Evolutionary conservation across 2,329 filamentous ascomycete genomes (phyloP), one percentile per base, ranked within the genome.

Genomic region (Alternaria brassicicola): DNA sequence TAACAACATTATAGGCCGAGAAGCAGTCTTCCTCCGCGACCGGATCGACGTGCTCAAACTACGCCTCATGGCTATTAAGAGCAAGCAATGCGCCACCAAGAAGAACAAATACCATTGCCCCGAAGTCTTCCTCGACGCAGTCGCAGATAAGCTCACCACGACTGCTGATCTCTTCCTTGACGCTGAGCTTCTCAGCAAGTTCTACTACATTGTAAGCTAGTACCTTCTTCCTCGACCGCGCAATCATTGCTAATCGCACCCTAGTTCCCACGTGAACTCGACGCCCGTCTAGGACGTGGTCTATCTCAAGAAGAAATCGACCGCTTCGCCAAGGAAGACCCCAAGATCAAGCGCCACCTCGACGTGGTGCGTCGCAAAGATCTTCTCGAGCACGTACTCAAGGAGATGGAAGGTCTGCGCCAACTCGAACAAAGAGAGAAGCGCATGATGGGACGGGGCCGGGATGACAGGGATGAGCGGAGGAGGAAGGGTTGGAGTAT

Each of bases 161-260:
- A 99, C 95, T 0, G 94, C 95, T 2, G 95, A 99, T 8, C 86
- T 99, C 0, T 99, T 99, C 83, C 85, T 99, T 28, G 97, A 99
- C 72, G 95, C 98, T 10, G 96, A 99, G 80, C 85, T 99, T 19
- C 86, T 99, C 17, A 94, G 91, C 2, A 96, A 99, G 73, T 99
- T 98, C 76, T 97, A 97, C 81, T 97, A 97, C 80, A 93, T 95
- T 74, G 76, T 78, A 70, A 64, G 74, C 6, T 28, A 25, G 10
- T 15, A 15, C 10, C 17, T 7, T 5, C n/a, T 15, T 19, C 7
- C 25, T 35, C 8, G 12, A 2, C 6, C 12, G 17, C 19, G 19
- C 6, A 15, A n/a, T 13, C 19, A 9, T 13, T 6, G 7, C 39
- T 52, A 9, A 48, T 17, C 23, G 6, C n/a, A 17, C 2, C 10